A percentile compares a stretch with the other conserved stretches of the same genome.
Conservation (phyloP, 768 basidiomycete species). For the Russula vinacea region DNA sequence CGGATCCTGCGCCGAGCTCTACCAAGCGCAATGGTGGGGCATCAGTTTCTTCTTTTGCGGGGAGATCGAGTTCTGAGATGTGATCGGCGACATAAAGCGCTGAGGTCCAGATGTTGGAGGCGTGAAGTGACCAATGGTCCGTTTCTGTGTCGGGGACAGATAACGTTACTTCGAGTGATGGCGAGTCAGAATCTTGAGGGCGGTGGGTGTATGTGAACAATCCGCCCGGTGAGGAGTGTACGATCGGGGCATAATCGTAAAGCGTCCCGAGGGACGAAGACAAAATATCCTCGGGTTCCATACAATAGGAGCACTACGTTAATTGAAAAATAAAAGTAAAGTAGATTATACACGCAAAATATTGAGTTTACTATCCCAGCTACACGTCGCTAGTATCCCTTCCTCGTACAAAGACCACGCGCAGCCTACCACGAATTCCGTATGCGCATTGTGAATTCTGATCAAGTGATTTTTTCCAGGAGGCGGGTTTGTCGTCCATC, state of each 20-base stretch:
- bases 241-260: conserved; percentile 60
- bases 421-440: conserved; percentile 91
- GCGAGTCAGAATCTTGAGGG: conserved; percentile 4
- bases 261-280: conserved; percentile 58
- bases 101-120: conserved; percentile 72
- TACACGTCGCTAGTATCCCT: conserved; percentile 81
- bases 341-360: conserved; percentile 55
- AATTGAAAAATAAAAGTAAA: neutral
- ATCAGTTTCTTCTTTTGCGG: neutral
- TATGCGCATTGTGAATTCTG: conserved; percentile 81
- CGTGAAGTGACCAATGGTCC: conserved; percentile 73
- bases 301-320: neutral
- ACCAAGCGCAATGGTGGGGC: conserved; percentile 41
- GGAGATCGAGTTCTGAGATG: conserved; percentile 46
- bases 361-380: conserved; percentile 86
- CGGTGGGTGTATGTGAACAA: conserved; percentile 46
- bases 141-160: conserved; percentile 62
- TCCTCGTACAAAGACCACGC: conserved; percentile 92
- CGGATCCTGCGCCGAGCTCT: conserved; percentile 73
- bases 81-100: conserved; percentile 67
- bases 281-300: conserved; percentile 63
- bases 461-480: conserved; percentile 52
- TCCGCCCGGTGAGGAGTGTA: conserved; percentile 54
- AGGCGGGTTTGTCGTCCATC: conserved; percentile 70
- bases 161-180: conserved; percentile 42